Evolutionary conservation across 176 grass and related monocot genomes (phyloP).

Genomic region (Rhynchospora breviuscula): DNA sequence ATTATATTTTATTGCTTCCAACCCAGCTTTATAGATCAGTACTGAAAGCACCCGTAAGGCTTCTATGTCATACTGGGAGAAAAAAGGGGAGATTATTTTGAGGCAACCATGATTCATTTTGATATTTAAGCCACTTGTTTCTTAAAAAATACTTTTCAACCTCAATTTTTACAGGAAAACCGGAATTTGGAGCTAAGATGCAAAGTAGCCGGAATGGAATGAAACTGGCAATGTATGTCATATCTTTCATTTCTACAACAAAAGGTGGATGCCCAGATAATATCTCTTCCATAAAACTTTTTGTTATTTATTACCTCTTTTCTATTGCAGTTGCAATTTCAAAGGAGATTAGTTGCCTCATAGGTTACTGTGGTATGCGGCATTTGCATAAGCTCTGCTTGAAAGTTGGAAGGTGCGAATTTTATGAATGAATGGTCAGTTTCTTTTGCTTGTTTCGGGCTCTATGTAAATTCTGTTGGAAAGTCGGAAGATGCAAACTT

Average conservation of each 20-base stretch:
- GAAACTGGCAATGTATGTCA: background rate
- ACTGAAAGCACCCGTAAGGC: background rate
- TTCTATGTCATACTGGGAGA: background rate
- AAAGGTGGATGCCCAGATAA: background rate
- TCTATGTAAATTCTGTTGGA: background rate
- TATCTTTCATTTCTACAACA: background rate
- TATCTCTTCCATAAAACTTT: background rate
- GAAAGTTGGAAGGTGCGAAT: no score
- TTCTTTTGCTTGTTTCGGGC: no score
- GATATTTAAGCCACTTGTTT: background rate
- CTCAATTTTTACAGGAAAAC: constrained; percentile 2
- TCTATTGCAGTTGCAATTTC: background rate
- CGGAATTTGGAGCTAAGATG: constrained; percentile 23
- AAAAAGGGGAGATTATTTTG: background rate
- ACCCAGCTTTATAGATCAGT: background rate
- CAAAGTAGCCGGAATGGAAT: constrained; percentile 27
- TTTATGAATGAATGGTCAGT: no score
- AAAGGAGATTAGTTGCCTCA: background rate
- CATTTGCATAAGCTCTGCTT: background rate
- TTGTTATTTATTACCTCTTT: background rate
- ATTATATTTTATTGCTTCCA: background rate
- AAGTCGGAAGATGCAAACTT: background rate
- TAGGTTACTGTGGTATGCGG: background rate
- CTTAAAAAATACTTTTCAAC: background rate
- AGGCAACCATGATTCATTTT: background rate